phyloP scores from a whole-genome alignment of 2,329 filamentous ascomycete species.

The Talaromyces amestolkiae region DNA sequence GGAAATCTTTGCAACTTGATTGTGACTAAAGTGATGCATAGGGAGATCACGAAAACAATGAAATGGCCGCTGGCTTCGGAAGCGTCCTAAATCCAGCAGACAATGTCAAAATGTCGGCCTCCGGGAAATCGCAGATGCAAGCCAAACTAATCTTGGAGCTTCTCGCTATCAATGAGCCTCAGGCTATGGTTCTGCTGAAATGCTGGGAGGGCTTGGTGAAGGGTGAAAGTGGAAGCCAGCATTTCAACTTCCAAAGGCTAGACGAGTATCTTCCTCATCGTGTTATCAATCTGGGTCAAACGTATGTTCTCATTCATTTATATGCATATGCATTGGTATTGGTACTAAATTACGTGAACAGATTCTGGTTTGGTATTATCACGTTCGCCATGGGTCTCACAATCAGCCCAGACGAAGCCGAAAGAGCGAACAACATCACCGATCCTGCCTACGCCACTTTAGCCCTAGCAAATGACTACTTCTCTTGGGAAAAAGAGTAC shows the following conservation, averaged over 20 bases:
- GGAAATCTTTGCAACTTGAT: not conserved
- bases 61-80: conserved; percentile 27
- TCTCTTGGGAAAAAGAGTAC: conserved; percentile 40
- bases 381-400: conserved; percentile 10
- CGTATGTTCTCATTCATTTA: conserved; percentile 22
- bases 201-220: not conserved
- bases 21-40: conserved; percentile 23
- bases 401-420: not conserved
- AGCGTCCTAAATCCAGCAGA: conserved; percentile 19
- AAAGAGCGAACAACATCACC: conserved; percentile 21
- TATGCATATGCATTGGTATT: too few species aligned
- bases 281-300: conserved; percentile 29
- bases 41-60: conserved; percentile 28
- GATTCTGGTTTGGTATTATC: conserved; percentile 8
- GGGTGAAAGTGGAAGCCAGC: not conserved
- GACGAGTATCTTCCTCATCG: conserved; percentile 31
- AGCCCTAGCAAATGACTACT: conserved; percentile 41
- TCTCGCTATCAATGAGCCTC: not conserved
- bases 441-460: conserved; percentile 30
- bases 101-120: not conserved
- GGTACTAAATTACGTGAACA: not conserved
- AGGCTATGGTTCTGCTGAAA: conserved; percentile 3
- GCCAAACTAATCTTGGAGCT: conserved; percentile 3
- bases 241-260: conserved; percentile 23
- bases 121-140: conserved; percentile 5